These are phyloP conservation scores for Citrus medica DNA, from an alignment of 345 rosid genomes.

Conservation along the genomic window DNA sequence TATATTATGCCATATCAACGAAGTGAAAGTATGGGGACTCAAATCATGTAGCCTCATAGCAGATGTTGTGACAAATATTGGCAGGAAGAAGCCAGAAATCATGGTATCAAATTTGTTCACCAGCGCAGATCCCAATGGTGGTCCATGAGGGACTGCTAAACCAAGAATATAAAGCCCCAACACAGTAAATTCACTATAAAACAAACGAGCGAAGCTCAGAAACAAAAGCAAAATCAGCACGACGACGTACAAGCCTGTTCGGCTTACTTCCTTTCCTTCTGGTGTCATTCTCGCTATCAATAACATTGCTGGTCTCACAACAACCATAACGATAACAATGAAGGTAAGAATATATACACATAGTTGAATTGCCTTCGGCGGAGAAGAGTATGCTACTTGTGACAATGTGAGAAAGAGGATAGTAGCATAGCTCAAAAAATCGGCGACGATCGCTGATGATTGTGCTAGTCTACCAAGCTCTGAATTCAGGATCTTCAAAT, in stretches of 20 bases:
- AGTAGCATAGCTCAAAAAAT: neutral
- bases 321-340: no score
- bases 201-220: neutral
- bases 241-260: neutral
- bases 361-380: accelerated
- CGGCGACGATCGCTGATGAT: slow-evolving; percentile 9
- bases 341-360: neutral
- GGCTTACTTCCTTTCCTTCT: neutral
- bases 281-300: neutral
- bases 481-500: slow-evolving; percentile 18
- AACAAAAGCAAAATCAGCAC: neutral
- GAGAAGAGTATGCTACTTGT: neutral
- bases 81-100: slow-evolving; percentile 13
- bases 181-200: neutral
- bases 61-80: slow-evolving; percentile 16
- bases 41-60: slow-evolving; percentile 15
- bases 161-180: slow-evolving; percentile 15
- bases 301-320: neutral
- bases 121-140: slow-evolving; percentile 25
- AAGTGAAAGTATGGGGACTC: no score
- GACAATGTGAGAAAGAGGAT: accelerated
- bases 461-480: slow-evolving; percentile 25
- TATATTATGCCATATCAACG: neutral
- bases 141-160: slow-evolving; percentile 21
- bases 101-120: slow-evolving; percentile 21